phyloP scores from a whole-genome alignment of 1,139 yeast genomes.

The Sugiyamaella castrensis region DNA sequence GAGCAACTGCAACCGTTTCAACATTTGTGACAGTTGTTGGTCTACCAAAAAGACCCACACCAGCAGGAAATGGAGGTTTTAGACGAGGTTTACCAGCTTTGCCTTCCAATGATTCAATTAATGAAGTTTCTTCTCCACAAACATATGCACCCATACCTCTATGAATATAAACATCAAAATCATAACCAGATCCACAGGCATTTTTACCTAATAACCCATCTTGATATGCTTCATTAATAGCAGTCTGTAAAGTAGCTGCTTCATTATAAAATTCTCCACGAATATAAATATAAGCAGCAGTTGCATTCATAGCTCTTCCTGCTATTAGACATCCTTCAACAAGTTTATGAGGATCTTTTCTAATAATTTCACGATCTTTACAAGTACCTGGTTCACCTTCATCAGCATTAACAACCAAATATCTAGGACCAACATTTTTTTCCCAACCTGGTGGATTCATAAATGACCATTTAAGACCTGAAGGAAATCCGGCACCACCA shows the following conservation, averaged over 20 bases:
- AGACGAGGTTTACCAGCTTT: constrained; percentile 90
- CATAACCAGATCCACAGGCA: constrained; percentile 84
- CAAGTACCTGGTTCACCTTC: constrained; percentile 95
- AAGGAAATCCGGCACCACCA: constrained; percentile 93
- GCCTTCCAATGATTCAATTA: constrained; percentile 84
- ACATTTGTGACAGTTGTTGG: constrained; percentile 88
- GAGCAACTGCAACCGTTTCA: constrained; percentile 85
- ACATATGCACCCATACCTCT: constrained; percentile 91
- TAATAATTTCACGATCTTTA: constrained; percentile 83
- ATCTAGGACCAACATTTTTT: constrained; percentile 79
- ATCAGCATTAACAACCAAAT: constrained; percentile 84
- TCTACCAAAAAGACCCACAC: constrained; percentile 86
- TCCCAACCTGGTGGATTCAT: constrained; percentile 97
- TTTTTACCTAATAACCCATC: constrained; percentile 77
- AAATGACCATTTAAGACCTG: constrained; percentile 87
- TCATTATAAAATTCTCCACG: constrained; percentile 88
- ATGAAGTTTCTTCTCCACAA: constrained; percentile 88
- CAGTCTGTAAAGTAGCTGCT: constrained; percentile 64
- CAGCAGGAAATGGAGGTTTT: constrained; percentile 94
- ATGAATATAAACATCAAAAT: constrained; percentile 76
- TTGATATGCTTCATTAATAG: constrained; percentile 80
- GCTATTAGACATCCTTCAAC: constrained; percentile 85
- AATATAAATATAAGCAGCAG: constrained; percentile 86
- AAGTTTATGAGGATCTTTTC: constrained; percentile 87
- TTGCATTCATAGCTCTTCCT: constrained; percentile 89